These are phyloP conservation scores for Colletotrichum sp. DNA, from an alignment of 2,329 filamentous ascomycete genomes.

Conservation along the genomic window DNA sequence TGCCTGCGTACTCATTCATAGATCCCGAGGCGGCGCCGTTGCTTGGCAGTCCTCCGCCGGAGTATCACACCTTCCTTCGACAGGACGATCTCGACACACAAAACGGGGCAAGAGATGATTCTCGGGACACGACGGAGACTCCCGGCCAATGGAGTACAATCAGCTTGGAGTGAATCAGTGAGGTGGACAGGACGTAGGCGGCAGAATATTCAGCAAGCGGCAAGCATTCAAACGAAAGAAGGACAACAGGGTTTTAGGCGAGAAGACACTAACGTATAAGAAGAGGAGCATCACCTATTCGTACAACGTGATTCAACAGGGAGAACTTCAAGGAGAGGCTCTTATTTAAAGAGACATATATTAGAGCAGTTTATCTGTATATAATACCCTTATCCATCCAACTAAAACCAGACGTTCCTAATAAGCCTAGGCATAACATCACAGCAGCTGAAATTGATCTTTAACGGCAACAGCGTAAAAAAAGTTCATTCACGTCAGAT, in stretches of 20 bases:
- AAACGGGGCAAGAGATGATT: neutral
- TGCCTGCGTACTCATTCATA: neutral
- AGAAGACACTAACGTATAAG: neutral
- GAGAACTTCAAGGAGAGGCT: neutral
- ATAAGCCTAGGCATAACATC: neutral
- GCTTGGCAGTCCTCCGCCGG: neutral
- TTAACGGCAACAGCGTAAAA: fast-evolving
- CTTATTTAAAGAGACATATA: fast-evolving
- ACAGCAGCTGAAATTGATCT: neutral
- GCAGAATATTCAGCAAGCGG: neutral
- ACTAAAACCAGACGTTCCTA: fast-evolving
- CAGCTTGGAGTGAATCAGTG: neutral
- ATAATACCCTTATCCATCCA: neutral
- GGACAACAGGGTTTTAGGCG: neutral
- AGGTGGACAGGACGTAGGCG: neutral
- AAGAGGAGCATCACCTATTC: neutral
- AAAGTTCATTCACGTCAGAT: fast-evolving
- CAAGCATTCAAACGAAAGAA: neutral
- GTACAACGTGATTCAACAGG: neutral
- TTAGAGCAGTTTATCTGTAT: neutral
- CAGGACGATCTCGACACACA: neutral
- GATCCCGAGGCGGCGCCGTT: neutral
- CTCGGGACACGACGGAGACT: neutral
- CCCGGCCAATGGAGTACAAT: neutral
- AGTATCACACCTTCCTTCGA: neutral